Conservation (phyloP, 345 rosid genomes). For the Barbarea vulgaris region DNA sequence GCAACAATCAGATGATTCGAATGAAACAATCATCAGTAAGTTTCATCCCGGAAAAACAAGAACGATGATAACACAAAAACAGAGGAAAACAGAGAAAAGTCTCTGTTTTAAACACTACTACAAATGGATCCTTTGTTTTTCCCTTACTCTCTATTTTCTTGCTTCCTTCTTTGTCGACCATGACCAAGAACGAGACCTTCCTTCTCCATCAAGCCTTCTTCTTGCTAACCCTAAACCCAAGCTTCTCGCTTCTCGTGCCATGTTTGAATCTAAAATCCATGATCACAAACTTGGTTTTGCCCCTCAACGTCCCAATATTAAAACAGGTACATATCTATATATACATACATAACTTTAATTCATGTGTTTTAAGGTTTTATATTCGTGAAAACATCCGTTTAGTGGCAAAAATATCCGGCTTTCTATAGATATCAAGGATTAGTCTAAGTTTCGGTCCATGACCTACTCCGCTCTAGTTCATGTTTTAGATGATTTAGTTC, state of each 20-base stretch:
- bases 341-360: not conserved
- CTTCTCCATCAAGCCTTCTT: slow-evolving; percentile 40
- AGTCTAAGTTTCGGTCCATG: not conserved
- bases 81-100: slow-evolving; percentile 48
- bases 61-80: slow-evolving; percentile 52
- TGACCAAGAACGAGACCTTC: slow-evolving; percentile 46
- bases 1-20: slow-evolving; percentile 21
- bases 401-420: not conserved
- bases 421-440: not conserved
- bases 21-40: slow-evolving; percentile 29
- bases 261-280: slow-evolving; percentile 55
- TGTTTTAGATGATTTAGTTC: not conserved
- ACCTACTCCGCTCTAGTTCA: not conserved
- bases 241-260: slow-evolving; percentile 56
- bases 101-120: slow-evolving; percentile 59
- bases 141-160: slow-evolving; percentile 72
- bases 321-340: slow-evolving; percentile 45
- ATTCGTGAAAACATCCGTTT: not conserved
- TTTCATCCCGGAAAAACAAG: slow-evolving; percentile 45
- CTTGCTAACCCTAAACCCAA: slow-evolving; percentile 46
- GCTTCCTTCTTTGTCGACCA: slow-evolving; percentile 65
- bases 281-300: slow-evolving; percentile 16
- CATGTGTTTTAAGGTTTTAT: not conserved
- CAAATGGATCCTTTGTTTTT: slow-evolving; percentile 85
- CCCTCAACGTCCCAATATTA: slow-evolving; percentile 34